A percentile compares a stretch with the other conserved stretches of the same genome.
Conservation (phyloP, 2,329 filamentous ascomycete genomes). For the Tolypocladium amazonense region DNA sequence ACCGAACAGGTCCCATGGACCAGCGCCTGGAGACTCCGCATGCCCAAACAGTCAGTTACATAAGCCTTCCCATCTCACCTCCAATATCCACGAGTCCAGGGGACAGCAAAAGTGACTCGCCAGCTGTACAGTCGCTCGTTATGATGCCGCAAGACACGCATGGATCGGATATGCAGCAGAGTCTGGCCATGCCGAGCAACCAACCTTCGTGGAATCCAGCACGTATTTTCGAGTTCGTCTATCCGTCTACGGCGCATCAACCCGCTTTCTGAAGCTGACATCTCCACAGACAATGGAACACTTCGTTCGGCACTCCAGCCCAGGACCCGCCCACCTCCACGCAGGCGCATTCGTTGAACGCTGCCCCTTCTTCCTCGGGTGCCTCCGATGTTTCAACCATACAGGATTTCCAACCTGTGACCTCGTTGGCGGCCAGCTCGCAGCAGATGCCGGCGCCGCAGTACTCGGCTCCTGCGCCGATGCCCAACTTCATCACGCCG, state of each 20-base stretch:
- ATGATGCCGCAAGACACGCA: slow-evolving; percentile 57
- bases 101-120: slow-evolving; percentile 69
- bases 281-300: slow-evolving; percentile 73
- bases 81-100: slow-evolving; percentile 64
- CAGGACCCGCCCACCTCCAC: slow-evolving; percentile 23
- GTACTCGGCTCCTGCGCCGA: slow-evolving; percentile 40
- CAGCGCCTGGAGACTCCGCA: slow-evolving; percentile 42
- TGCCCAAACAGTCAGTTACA: slow-evolving; percentile 55
- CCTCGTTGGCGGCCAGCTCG: slow-evolving; percentile 30
- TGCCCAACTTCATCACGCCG: slow-evolving; percentile 53
- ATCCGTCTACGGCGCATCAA: background rate
- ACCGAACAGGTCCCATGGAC: slow-evolving; percentile 39
- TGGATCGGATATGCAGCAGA: slow-evolving; percentile 38
- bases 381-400: slow-evolving; percentile 42
- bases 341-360: slow-evolving; percentile 40
- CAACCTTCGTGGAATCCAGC: slow-evolving; percentile 71
- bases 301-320: slow-evolving; percentile 70
- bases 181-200: slow-evolving; percentile 54
- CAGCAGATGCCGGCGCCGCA: slow-evolving; percentile 38
- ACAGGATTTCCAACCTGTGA: slow-evolving; percentile 40
- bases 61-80: slow-evolving; percentile 64
- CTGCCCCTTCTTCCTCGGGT: slow-evolving; percentile 38
- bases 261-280: background rate
- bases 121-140: slow-evolving; percentile 58
- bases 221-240: slow-evolving; percentile 77